Evolutionary conservation across 495 filamentous ascomycete genomes (phyloP).

Genomic region (Tuber brumale): DNA sequence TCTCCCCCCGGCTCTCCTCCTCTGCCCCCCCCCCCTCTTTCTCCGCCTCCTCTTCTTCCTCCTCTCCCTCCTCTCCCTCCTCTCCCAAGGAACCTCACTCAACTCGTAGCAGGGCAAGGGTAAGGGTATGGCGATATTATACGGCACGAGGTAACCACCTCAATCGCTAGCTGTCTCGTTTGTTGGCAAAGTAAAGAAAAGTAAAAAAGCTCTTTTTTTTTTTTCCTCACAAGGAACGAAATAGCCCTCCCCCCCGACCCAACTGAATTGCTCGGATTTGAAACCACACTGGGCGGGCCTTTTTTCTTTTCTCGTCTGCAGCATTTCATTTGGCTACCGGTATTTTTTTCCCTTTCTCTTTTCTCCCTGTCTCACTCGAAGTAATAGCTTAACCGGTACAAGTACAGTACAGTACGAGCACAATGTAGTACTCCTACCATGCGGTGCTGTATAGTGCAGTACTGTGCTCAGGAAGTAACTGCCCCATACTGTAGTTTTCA

Average conservation of each 20-base stretch:
- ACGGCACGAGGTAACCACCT: constrained; percentile 2
- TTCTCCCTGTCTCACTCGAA: background rate
- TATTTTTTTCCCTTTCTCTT: background rate
- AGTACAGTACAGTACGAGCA: background rate
- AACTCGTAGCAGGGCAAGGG: background rate
- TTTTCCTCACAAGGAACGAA: background rate
- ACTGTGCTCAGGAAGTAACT: background rate
- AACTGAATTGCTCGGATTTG: background rate
- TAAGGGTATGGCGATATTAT: constrained; percentile 1
- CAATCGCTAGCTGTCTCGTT: constrained; percentile 4
- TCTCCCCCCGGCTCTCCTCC: background rate
- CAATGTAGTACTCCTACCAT: background rate
- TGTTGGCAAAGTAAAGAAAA: background rate
- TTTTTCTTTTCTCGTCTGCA: background rate
- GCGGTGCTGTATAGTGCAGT: background rate
- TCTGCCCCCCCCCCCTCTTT: too few relatives aligned
- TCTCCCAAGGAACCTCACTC: background rate
- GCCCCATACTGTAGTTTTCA: background rate
- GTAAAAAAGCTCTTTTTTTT: background rate
- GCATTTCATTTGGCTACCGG: background rate
- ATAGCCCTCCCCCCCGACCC: background rate
- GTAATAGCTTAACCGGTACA: background rate
- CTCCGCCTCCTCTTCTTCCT: background rate
- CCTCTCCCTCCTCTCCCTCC: background rate
- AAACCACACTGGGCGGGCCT: background rate